phyloP scores from a whole-genome alignment of 257 asterid species.

The Echites panduratus region DNA sequence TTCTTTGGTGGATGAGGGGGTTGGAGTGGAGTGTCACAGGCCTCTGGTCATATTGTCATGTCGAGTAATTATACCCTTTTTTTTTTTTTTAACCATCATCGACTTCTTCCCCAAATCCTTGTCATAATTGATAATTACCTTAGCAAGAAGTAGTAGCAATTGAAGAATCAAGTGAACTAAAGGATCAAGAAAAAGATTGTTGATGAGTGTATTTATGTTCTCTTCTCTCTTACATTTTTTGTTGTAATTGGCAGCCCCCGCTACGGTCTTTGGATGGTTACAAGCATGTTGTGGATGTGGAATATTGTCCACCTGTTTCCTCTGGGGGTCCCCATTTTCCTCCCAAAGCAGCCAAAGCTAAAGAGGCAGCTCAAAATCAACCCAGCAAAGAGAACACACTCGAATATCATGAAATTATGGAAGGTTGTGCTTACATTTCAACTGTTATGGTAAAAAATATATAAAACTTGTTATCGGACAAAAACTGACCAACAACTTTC shows the following conservation, averaged over 20 bases:
- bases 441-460: background rate
- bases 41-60: background rate
- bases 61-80: background rate
- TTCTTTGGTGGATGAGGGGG: too few species aligned
- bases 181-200: background rate
- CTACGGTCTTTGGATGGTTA: conserved; percentile 78
- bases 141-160: too few species aligned
- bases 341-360: conserved; percentile 80
- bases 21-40: too few species aligned
- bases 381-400: conserved; percentile 45
- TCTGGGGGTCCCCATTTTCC: conserved; percentile 59
- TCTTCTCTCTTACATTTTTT: conserved; percentile 6
- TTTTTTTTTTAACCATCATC: too few species aligned
- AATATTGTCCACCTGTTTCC: conserved; percentile 59
- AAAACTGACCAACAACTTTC: conserved; percentile 7
- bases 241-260: conserved; percentile 46
- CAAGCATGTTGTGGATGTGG: conserved; percentile 69
- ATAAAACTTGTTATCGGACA: background rate
- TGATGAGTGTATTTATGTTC: background rate
- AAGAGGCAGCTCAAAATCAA: conserved; percentile 76
- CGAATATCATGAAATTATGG: conserved; percentile 79
- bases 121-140: background rate
- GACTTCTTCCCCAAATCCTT: background rate
- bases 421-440: conserved; percentile 39
- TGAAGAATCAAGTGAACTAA: background rate